Conservation (phyloP, 169 alveolate species). For the Plasmodium falciparum region DNA sequence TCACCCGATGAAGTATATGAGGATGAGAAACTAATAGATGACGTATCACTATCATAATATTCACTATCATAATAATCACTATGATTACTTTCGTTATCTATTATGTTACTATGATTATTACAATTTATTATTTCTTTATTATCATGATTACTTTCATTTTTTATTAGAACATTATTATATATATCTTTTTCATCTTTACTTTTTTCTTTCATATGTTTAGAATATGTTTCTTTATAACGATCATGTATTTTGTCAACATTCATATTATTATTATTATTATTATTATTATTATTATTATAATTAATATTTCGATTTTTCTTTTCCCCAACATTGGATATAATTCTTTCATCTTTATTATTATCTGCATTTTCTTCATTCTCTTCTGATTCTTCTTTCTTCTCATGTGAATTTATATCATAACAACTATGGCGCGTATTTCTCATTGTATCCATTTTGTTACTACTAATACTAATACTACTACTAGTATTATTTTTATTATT, state of each 20-base stretch:
- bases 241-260: not conserved
- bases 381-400: conserved; percentile 7
- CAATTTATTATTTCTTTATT: not conserved
- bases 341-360: not conserved
- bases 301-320: not conserved
- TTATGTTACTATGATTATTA: too few relatives aligned
- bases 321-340: not conserved
- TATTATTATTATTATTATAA: not conserved
- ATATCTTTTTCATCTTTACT: not conserved
- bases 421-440: not conserved
- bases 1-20: not conserved
- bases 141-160: not conserved
- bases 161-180: not conserved
- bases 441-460: not conserved
- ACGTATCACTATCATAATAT: too few relatives aligned
- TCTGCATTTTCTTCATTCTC: conserved; percentile 1
- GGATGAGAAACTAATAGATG: too few relatives aligned
- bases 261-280: not conserved
- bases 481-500: too few relatives aligned
- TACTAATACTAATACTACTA: not conserved
- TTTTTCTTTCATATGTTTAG: not conserved
- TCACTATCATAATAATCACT: not conserved
- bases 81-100: not conserved
- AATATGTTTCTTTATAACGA: too few relatives aligned
- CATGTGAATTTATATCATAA: not conserved